Percentiles rank a stretch among this genome's conserved stretches.
phyloP scores from a whole-genome alignment of 202 grass and related monocot genomes.

The Schoenoplectus triqueter region DNA sequence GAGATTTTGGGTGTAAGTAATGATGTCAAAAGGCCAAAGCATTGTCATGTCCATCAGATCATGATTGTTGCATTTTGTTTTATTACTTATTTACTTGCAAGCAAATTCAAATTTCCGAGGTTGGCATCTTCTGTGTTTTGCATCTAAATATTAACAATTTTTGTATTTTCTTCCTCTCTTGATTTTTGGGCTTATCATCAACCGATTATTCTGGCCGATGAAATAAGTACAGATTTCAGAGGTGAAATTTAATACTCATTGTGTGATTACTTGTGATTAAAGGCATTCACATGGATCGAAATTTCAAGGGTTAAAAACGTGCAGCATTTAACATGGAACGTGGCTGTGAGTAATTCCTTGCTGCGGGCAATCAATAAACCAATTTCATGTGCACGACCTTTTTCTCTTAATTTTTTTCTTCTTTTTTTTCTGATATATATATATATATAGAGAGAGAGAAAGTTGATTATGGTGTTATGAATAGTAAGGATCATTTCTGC shows the following conservation, averaged over 20 bases:
- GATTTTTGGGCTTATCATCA: not conserved
- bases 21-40: slow-evolving; percentile 39
- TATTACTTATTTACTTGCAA: slow-evolving; percentile 22
- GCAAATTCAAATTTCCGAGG: slow-evolving; percentile 43
- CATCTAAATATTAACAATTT: slow-evolving; percentile 26
- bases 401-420: too few species aligned
- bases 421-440: too few species aligned
- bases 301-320: not conserved
- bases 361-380: not conserved
- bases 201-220: not conserved
- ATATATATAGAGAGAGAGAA: too few species aligned
- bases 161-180: slow-evolving; percentile 23
- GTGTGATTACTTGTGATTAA: not conserved
- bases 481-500: too few species aligned
- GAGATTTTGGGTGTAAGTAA: slow-evolving; percentile 35
- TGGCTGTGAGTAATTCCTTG: slow-evolving; percentile 1
- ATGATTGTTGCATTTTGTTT: slow-evolving; percentile 17
- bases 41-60: slow-evolving; percentile 41
- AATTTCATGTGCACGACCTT: not conserved
- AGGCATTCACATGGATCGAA: slow-evolving; percentile 25
- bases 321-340: slow-evolving; percentile 30
- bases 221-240: not conserved
- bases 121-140: slow-evolving; percentile 36
- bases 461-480: too few species aligned
- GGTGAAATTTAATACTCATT: not conserved